Evolutionary conservation across 495 filamentous ascomycete genomes (phyloP).

Genomic region (Physcia stellaris): DNA sequence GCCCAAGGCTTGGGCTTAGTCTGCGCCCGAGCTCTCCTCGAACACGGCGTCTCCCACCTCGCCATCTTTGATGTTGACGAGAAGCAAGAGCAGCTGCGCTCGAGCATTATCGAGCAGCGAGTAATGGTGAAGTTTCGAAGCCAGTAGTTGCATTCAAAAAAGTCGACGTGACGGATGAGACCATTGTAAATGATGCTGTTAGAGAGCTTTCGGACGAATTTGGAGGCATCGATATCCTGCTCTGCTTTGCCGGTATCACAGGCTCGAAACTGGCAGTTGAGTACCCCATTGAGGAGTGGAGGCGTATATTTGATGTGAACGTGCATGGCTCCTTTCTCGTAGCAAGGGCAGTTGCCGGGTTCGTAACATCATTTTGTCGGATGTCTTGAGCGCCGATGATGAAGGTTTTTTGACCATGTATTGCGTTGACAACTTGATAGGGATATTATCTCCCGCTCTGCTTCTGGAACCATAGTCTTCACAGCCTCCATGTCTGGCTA

Average conservation of each 20-base stretch:
- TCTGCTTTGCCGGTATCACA: conserved; percentile 56
- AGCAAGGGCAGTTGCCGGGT: conserved; percentile 45
- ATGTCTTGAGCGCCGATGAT: background rate
- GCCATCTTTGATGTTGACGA: conserved; percentile 48
- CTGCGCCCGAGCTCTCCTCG: conserved; percentile 47
- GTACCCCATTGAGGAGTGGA: conserved; percentile 40
- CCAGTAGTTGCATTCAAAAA: conserved; percentile 26
- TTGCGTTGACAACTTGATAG: no score
- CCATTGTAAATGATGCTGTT: conserved; percentile 32
- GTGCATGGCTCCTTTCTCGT: conserved; percentile 52
- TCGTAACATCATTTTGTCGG: conserved; percentile 10
- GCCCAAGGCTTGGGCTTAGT: conserved; percentile 48
- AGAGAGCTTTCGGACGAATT: conserved; percentile 23
- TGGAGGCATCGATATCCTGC: conserved; percentile 40
- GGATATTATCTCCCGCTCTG: conserved; percentile 18
- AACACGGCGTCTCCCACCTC: conserved; percentile 46
- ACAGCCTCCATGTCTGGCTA: conserved; percentile 66
- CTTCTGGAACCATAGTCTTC: conserved; percentile 47
- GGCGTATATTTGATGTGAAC: conserved; percentile 51
- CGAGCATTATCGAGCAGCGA: conserved; percentile 3
- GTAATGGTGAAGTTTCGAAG: background rate
- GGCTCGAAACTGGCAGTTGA: conserved; percentile 40
- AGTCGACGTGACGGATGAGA: conserved; percentile 44
- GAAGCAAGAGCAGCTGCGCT: conserved; percentile 1
- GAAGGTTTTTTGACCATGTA: background rate